A percentile compares a stretch with the other conserved stretches of the same genome.
Evolutionary conservation across 768 basidiomycete genomes (phyloP).

Genomic region (Ramaria sp.): DNA sequence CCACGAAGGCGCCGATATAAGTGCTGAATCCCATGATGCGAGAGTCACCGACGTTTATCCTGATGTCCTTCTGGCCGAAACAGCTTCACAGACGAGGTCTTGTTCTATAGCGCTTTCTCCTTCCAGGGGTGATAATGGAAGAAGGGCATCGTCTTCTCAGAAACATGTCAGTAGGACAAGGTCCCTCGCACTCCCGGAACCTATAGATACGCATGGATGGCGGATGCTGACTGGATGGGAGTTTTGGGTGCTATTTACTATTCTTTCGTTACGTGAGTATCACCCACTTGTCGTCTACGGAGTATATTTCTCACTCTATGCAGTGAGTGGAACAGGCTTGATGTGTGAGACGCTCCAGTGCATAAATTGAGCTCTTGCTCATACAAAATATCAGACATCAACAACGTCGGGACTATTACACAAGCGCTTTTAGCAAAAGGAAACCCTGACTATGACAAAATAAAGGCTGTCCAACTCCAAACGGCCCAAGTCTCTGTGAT

Average conservation of each 20-base stretch:
- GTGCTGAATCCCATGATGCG: too few species aligned
- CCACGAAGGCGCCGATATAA: too few species aligned
- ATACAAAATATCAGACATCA: constrained; percentile 57
- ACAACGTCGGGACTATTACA: constrained; percentile 76
- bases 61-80: too few species aligned
- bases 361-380: background rate
- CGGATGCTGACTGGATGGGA: constrained; percentile 40
- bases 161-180: too few species aligned
- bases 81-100: too few species aligned
- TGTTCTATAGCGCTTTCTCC: too few species aligned
- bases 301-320: background rate
- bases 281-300: background rate
- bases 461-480: constrained; percentile 64
- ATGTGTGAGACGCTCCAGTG: constrained; percentile 40
- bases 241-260: constrained; percentile 53
- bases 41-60: too few species aligned
- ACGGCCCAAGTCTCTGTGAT: constrained; percentile 76
- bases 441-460: constrained; percentile 50
- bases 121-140: too few species aligned
- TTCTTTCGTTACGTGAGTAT: constrained; percentile 45
- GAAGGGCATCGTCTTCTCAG: too few species aligned
- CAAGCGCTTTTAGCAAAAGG: constrained; percentile 55
- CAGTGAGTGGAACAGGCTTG: constrained; percentile 64
- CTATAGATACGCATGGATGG: constrained; percentile 40
- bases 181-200: background rate